A percentile compares a stretch with the other conserved stretches of the same genome.
Conservation (phyloP, 2,329 filamentous ascomycete genomes). For the Pseudocercospora crystallina region DNA sequence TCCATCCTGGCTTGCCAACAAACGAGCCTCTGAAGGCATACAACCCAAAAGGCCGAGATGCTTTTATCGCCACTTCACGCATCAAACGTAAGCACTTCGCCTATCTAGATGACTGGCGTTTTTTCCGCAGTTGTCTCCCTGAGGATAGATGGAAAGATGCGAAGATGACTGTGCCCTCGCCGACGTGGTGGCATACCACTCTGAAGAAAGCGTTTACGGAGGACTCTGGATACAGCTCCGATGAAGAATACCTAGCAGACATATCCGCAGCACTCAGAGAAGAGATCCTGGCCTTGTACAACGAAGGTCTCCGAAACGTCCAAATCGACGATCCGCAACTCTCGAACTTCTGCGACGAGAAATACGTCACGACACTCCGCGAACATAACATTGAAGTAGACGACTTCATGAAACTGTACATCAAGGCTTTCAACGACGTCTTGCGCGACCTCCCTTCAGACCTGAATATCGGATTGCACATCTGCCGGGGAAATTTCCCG, state of each 20-base stretch:
- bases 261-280: slow-evolving; percentile 48
- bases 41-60: background rate
- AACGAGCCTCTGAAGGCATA: slow-evolving; percentile 5
- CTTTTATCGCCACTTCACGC: background rate
- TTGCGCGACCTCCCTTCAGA: slow-evolving; percentile 59
- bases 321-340: slow-evolving; percentile 50
- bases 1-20: background rate
- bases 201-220: slow-evolving; percentile 46
- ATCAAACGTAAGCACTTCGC: slow-evolving; percentile 4
- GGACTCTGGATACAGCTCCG: slow-evolving; percentile 42
- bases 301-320: slow-evolving; percentile 45
- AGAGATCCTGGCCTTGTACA: slow-evolving; percentile 47
- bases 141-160: slow-evolving; percentile 1
- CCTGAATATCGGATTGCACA: slow-evolving; percentile 73
- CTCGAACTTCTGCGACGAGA: slow-evolving; percentile 64
- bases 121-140: background rate
- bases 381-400: slow-evolving; percentile 64
- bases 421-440: slow-evolving; percentile 76
- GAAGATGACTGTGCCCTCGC: slow-evolving; percentile 32
- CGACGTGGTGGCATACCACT: slow-evolving; percentile 66
- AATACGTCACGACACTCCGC: slow-evolving; percentile 69
- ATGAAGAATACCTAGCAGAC: slow-evolving; percentile 48
- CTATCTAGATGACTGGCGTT: slow-evolving; percentile 1
- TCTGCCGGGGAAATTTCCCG: slow-evolving; percentile 59
- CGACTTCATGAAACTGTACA: slow-evolving; percentile 65